Evolutionary conservation across 768 basidiomycete species (phyloP).

Genomic region (Filobasidium floriforme): DNA sequence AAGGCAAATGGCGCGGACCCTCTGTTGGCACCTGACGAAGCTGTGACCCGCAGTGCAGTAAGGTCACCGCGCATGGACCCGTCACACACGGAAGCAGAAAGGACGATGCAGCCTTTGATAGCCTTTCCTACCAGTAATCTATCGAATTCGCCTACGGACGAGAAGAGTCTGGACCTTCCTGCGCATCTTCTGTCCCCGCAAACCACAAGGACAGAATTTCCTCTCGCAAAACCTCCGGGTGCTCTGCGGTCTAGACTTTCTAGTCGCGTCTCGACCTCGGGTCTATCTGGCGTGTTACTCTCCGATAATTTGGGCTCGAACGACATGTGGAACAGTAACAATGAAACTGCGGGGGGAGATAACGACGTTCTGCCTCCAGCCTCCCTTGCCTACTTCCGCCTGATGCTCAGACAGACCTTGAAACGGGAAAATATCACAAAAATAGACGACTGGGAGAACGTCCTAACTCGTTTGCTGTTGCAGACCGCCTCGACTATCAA

Average conservation of each 20-base stretch:
- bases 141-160: not conserved
- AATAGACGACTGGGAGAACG: constrained; percentile 78
- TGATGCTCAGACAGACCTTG: constrained; percentile 86
- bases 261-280: constrained; percentile 19
- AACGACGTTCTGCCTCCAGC: constrained; percentile 65
- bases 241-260: constrained; percentile 19
- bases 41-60: not conserved
- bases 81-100: not conserved
- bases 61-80: not conserved
- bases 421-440: constrained; percentile 74
- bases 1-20: not conserved
- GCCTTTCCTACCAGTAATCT: not conserved
- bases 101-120: not conserved
- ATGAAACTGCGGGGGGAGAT: constrained; percentile 82
- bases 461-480: constrained; percentile 69
- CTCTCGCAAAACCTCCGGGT: constrained; percentile 7
- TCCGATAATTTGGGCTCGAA: constrained; percentile 32
- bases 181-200: not conserved
- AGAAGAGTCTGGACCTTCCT: not conserved
- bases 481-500: constrained; percentile 71
- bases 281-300: constrained; percentile 27
- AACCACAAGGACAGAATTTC: not conserved
- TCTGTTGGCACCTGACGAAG: not conserved
- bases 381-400: constrained; percentile 80
- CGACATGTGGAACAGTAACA: constrained; percentile 64